Percentiles rank a stretch among this genome's conserved stretches.
Conservation (phyloP, 2,329 filamentous ascomycete genomes). For the Apiospora hydei region DNA sequence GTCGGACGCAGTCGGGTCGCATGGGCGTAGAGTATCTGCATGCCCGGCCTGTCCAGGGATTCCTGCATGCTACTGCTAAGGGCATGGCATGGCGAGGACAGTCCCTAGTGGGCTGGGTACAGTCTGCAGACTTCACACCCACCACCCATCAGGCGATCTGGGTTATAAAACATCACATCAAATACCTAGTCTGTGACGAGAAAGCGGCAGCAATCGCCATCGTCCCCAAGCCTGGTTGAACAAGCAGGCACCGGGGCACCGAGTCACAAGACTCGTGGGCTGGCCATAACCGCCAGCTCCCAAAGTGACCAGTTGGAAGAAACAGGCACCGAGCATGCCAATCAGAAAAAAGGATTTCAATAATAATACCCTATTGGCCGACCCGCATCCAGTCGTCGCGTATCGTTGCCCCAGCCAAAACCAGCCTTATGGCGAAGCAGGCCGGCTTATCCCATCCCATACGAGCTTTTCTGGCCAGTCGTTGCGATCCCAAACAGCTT, state of each 20-base stretch:
- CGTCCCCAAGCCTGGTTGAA: neutral
- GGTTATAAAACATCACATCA: neutral
- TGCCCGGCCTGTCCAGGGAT: constrained; percentile 4
- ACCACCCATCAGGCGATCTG: neutral
- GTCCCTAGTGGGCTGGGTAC: neutral
- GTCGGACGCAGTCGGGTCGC: constrained; percentile 18
- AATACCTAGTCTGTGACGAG: neutral
- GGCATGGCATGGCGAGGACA: neutral
- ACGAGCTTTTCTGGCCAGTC: neutral
- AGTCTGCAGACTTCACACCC: neutral
- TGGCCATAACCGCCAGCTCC: neutral
- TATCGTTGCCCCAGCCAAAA: neutral
- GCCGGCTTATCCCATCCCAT: neutral
- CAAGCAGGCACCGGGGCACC: no score
- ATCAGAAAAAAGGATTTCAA: constrained; percentile 1
- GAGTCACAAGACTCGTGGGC: neutral
- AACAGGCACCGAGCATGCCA: neutral
- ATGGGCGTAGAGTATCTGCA: constrained; percentile 11
- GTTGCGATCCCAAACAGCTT: constrained; percentile 10
- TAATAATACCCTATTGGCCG: constrained; percentile 20
- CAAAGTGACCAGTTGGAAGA: constrained; percentile 1
- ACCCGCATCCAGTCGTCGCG: neutral
- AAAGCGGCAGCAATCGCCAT: neutral
- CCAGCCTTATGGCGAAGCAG: constrained; percentile 16
- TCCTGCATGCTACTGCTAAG: neutral